These are phyloP conservation scores for Elasticomyces elasticus DNA, from an alignment of 495 filamentous ascomycete species.

Conservation along the genomic window DNA sequence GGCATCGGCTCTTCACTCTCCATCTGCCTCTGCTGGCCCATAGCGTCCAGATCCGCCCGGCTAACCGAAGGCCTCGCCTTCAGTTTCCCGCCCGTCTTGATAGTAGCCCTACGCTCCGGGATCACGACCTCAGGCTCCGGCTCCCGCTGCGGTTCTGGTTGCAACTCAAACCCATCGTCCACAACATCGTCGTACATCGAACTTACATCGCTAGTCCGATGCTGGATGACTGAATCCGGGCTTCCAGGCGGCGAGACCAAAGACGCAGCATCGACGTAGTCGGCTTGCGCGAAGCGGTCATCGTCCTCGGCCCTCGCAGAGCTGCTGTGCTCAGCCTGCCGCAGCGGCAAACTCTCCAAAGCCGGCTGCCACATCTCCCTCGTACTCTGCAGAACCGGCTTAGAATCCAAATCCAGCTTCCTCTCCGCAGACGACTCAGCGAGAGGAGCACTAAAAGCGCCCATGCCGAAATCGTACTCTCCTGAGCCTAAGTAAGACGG, in stretches of 20 bases:
- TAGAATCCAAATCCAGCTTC: background rate
- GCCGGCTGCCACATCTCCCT: constrained; percentile 6
- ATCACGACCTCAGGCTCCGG: constrained; percentile 46
- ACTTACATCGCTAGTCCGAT: constrained; percentile 39
- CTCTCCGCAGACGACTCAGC: constrained; percentile 23
- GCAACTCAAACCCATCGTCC: constrained; percentile 20
- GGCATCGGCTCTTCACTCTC: constrained; percentile 53
- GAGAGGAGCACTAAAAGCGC: constrained; percentile 41
- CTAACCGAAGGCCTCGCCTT: constrained; percentile 85
- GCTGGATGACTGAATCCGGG: constrained; percentile 88
- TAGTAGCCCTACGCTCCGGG: constrained; percentile 78
- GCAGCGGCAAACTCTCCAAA: constrained; percentile 46
- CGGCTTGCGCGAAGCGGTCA: no score
- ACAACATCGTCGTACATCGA: constrained; percentile 32
- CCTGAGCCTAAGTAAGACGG: constrained; percentile 38
- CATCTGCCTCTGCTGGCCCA: constrained; percentile 78
- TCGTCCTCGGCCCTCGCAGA: no score
- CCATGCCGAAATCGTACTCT: constrained; percentile 43
- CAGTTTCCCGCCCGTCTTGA: constrained; percentile 77
- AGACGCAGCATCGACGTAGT: constrained; percentile 25
- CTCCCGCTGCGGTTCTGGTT: constrained; percentile 21
- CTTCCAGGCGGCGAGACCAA: constrained; percentile 60
- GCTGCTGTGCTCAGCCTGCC: constrained; percentile 64
- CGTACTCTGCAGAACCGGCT: background rate
- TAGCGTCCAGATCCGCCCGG: constrained; percentile 70